A percentile compares a stretch with the other conserved stretches of the same genome.
These are phyloP conservation scores for Starmerella apis DNA, from an alignment of 805 yeast genomes.

Conservation along the genomic window DNA sequence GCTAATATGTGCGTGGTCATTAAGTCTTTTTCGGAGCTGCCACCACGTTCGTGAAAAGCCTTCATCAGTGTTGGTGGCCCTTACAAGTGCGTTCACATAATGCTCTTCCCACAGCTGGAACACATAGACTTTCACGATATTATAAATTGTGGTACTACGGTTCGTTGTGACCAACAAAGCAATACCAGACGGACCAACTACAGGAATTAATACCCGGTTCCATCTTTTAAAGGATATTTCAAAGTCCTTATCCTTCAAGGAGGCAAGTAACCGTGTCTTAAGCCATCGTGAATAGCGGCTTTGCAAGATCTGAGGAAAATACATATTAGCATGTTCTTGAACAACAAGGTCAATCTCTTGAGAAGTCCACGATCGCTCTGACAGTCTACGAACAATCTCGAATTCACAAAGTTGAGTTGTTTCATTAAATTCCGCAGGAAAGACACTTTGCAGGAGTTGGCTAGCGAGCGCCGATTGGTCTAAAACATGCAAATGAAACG, in stretches of 20 bases:
- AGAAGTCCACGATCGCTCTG: background rate
- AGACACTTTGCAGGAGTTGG: conserved; percentile 18
- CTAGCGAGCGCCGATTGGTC: conserved; percentile 21
- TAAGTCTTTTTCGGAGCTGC: background rate
- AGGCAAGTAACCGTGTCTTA: conserved; percentile 12
- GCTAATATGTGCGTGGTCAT: background rate
- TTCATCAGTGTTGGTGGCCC: background rate
- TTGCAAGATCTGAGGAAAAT: background rate
- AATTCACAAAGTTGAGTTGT: background rate
- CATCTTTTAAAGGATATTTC: conserved; percentile 11
- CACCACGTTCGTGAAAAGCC: background rate
- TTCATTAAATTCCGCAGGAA: background rate
- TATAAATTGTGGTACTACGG: background rate
- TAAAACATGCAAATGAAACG: conserved; percentile 11
- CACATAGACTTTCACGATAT: background rate
- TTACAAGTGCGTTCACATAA: background rate
- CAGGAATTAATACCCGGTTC: background rate
- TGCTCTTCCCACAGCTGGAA: background rate
- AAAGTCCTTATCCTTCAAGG: conserved; percentile 6
- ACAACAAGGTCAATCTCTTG: background rate
- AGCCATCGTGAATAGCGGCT: conserved; percentile 17
- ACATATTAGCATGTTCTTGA: background rate
- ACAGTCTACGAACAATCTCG: background rate
- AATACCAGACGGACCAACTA: background rate
- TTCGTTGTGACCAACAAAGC: background rate